Base-by-base conservation (phyloP, 1,284 basidiomycete species). In the Schizopora paradoxa region DNA sequence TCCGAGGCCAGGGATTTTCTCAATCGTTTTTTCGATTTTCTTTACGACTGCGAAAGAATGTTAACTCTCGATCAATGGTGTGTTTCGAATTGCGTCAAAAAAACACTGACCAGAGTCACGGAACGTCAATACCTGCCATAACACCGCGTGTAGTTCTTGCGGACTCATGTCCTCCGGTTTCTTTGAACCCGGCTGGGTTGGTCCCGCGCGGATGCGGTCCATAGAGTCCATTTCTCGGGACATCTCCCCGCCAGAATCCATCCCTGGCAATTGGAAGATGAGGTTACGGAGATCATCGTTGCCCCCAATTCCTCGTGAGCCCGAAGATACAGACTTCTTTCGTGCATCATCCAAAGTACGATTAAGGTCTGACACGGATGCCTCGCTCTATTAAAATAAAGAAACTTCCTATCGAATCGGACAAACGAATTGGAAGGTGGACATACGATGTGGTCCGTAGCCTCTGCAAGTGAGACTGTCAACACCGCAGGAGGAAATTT, bases 61-160 rank as follows among this genome's bases (percentile, higher is more conserved):
- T 38, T 27, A 4, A 4, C 6, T 52, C 60, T 23, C 16, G 64
- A 62, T 61, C 8, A 58, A 59, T 43, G 14, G 31, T n/a, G 10
- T n/a, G n/a, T n/a, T 11, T n/a, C 26, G 11, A 45, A 29, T 33
- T n/a, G 13, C 19, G 40, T 51, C n/a, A 51, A 36, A 29, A 34
- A 31, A 6, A 10, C 13, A 55, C 64, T 5, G 45, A 69, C 83
- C 74, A 16, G 76, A 77, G 66, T 97, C 93, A 41, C 91, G 75
- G 66, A 94, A 93, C 36, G 74, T 81, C 58, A 96, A 65, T 8
- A 96, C 81, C 65, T 89, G 79, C 91, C 91, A 95, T 11, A 95
- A 66, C 2, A 81, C 79, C 2, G 77, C 67, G 64, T 94, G 86
- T 49, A 95, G 60, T 64, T 96, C 91, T 62, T 94, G 88, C 1